Base-by-base conservation (phyloP, 163 green algal genomes). In the Trebouxia gelatinosa region DNA sequence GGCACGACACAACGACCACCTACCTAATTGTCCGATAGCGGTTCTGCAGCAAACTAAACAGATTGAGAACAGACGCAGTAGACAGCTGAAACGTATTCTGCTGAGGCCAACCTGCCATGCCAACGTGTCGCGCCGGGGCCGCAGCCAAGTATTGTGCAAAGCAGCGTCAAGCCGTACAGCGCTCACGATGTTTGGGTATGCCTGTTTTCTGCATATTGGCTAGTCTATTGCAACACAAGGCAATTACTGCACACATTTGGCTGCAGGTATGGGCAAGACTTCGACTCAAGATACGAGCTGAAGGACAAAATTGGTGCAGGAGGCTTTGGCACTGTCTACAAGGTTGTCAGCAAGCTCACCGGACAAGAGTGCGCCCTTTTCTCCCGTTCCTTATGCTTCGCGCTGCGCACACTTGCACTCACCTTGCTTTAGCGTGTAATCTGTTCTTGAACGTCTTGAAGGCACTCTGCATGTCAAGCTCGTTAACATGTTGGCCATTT, bases 261-360 rank as follows among this genome's bases (percentile, higher is more conserved):
- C 35, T 57, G 65, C 74, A 89, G 82, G 13, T 89, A 84, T 68
- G 59, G 76, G 5, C 79, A 81, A 38, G 81, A 85, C 57, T 85
- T 87, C 37, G 39, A 81, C 2, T 64, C 81, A 7, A 50, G 76
- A 23, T 90, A 85, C 35, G 79, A 62, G 0, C 26, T 88, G 7
- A 77, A 68, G 0, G 35, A 82, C 2, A 54, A 79, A 7, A 64
- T 90, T 26, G 85, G 85, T 11, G 51, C n/a, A 32, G 85, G 83
- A 28, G 80, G 64, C 31, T 87, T 89, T 78, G 82, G 85, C 43
- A 81, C 75, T 0, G 85, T 86, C 3, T 54, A 86, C 38, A 46
- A 83, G 1, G 78, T 76, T 11, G 77, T 43, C 26, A 64, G 85
- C 51, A 83, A 68, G 21, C 38, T 50, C 28, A 83, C 75, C 16